Base-by-base conservation (phyloP, 768 basidiomycete species). In the Rhizopogon roseolus region DNA sequence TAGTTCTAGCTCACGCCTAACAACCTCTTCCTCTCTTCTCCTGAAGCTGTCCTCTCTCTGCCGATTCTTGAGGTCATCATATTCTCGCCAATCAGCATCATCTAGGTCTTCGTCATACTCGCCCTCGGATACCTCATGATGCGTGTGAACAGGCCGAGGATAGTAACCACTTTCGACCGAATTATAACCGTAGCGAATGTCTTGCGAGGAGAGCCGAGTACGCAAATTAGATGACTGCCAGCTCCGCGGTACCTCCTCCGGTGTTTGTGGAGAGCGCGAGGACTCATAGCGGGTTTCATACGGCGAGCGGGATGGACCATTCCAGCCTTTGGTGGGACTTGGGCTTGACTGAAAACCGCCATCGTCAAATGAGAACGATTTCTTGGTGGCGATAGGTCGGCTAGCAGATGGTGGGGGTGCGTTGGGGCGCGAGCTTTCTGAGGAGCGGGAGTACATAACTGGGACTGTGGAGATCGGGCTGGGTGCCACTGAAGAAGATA, bases 21-120 rank as follows among this genome's bases (percentile, higher is more conserved):
- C 63, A 14, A 66, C 72, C 11, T 72, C 71, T 36, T 70, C 67
- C 48, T 73, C 68, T 48, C 63, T 67, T 58, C 54, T 66, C 48
- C 58, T 66, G 49, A 62, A 53, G 61, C 64, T 60, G 52, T 62
- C 65, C 27, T 67, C 71, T 44, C 68, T 66, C 9, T 68, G 67
- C 37, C 68, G 71, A 54, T 64, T 64, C 4, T 59, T 62, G 34
- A 66, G 63, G 28, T 68, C 67, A 27, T 65, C 65, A 55, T 65
- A 73, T 57, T 60, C 66, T 36, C 58, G 61, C 60, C 68, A 69
- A 22, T 52, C 56, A 49, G 44, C 44, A n/a, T 60, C 66, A 43
- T 73, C 74, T 27, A 70, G 61, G 9, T 58, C 64, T 13, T 71
- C 69, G 4, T 69, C 67, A 19, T 57, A 62, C 29, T 61, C 66